Evolutionary conservation across 2,329 filamentous ascomycete species (phyloP).

Genomic region (Ceratocystis cubensis): DNA sequence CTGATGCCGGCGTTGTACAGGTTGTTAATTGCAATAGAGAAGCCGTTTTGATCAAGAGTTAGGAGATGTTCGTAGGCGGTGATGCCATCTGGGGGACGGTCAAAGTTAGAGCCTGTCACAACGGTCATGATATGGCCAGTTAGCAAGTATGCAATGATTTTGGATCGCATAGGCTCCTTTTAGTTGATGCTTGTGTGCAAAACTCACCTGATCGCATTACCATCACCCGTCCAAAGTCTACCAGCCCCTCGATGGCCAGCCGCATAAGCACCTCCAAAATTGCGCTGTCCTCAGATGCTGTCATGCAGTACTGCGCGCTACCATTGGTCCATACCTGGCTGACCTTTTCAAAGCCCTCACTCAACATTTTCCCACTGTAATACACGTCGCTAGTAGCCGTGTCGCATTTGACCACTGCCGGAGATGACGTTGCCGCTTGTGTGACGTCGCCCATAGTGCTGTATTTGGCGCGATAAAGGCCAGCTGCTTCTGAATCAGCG

Average conservation of each 20-base stretch:
- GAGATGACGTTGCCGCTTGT: constrained; percentile 34
- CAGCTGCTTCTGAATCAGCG: constrained; percentile 37
- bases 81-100: constrained; percentile 49
- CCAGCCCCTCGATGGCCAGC: constrained; percentile 40
- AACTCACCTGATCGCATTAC: constrained; percentile 48
- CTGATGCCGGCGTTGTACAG: constrained; percentile 53
- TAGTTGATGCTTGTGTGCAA: background rate
- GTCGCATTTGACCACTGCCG: constrained; percentile 52
- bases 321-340: constrained; percentile 55
- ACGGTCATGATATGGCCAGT: background rate
- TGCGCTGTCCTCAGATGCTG: constrained; percentile 61
- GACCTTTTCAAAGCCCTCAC: constrained; percentile 52
- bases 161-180: background rate
- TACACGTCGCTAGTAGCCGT: constrained; percentile 60
- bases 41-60: constrained; percentile 49
- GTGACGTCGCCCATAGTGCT: constrained; percentile 31
- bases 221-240: constrained; percentile 56
- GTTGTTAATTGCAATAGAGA: constrained; percentile 50
- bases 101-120: constrained; percentile 49
- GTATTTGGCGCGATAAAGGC: constrained; percentile 45
- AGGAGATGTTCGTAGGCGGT: constrained; percentile 48
- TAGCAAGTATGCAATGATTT: background rate
- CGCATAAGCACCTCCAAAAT: constrained; percentile 53
- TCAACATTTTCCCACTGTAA: constrained; percentile 49
- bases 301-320: constrained; percentile 55